Base-by-base conservation (phyloP, 495 filamentous ascomycete species). In the Peziza echinospora region DNA sequence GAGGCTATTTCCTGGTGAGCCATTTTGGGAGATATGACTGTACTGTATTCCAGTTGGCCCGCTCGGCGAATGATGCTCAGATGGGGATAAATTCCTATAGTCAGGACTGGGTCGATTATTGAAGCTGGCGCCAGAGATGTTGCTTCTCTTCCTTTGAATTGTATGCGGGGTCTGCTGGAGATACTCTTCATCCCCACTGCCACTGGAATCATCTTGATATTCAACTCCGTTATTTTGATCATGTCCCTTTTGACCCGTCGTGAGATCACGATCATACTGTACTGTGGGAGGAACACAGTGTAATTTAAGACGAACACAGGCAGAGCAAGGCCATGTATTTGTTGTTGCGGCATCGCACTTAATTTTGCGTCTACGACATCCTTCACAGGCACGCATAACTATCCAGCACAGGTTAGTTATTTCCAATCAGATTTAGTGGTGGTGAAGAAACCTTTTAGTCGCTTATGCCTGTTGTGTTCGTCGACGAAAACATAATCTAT, bases 331-430 rank as follows among this genome's bases (percentile, higher is more conserved):
- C 89, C 89, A 99, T 22, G 84, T 81, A 64, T 99, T 96, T 16
- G 86, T 94, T 21, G 89, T 93, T 19, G 87, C 89, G 47, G 89
- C 86, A 68, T 99, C 89, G 61, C 89, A 99, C 59, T 94, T 93
- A 57, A 99, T 84, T 58, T 84, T 84, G 44, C 80, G 70, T 63
- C 84, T 77, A 49, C 89, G 71, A 56, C 89, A 99, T 24, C 89
- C 91, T 66, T 94, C 91, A 60, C 89, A 99, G 17, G 89, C 89
- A 64, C 89, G 80, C 87, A 96, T 96, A 43, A 99, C 89, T 94
- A 60, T 30, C 52, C n/a, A n/a, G n/a, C n/a, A n/a, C n/a, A n/a
- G n/a, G 43, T 49, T 54, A 47, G 46, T 51, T 51, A 53, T 50
- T n/a, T n/a, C n/a, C n/a, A n/a, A n/a, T 44, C 57, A 37, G 22